These are phyloP conservation scores for Phytophthora capsici DNA, from an alignment of 352 stramenopile species.

Conservation along the genomic window DNA sequence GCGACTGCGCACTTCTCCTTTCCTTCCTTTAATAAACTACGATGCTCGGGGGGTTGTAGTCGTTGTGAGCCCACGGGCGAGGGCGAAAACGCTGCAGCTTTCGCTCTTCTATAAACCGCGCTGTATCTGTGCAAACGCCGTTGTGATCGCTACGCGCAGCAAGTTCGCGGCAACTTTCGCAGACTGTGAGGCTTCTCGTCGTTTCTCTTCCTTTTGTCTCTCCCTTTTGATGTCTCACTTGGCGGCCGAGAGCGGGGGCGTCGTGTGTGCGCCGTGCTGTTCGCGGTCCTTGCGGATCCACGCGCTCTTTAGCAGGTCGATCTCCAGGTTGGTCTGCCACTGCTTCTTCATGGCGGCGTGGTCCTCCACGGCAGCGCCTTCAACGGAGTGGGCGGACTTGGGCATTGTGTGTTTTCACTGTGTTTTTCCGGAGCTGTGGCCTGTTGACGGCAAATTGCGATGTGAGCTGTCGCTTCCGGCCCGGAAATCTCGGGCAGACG, in stretches of 20 bases:
- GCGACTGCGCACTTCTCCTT: slow-evolving; percentile 13
- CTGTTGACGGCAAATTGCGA: slow-evolving; percentile 36
- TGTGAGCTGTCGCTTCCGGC: slow-evolving; percentile 32
- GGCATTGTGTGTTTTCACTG: slow-evolving; percentile 27
- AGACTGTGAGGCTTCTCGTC: neutral
- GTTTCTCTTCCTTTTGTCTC: neutral
- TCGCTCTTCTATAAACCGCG: neutral
- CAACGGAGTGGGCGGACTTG: slow-evolving; percentile 34
- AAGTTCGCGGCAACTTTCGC: neutral
- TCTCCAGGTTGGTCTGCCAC: slow-evolving; percentile 71
- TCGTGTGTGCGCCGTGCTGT: slow-evolving; percentile 40
- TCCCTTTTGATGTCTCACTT: slow-evolving; percentile 36
- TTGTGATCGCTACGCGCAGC: neutral
- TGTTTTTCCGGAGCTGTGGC: slow-evolving; percentile 1
- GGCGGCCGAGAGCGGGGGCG: slow-evolving; percentile 37
- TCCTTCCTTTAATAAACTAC: slow-evolving; percentile 23
- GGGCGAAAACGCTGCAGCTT: neutral
- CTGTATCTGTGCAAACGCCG: neutral
- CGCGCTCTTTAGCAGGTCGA: slow-evolving; percentile 66
- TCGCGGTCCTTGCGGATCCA: slow-evolving; percentile 70
- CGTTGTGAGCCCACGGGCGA: neutral
- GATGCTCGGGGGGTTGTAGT: slow-evolving; percentile 7
- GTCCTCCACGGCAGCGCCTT: slow-evolving; percentile 39
- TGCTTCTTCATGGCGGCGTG: slow-evolving; percentile 65
- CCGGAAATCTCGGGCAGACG: slow-evolving; percentile 24